A percentile compares a stretch with the other conserved stretches of the same genome.
phyloP scores from a whole-genome alignment of 352 stramenopile genomes.

The Blastocystis sp. region DNA sequence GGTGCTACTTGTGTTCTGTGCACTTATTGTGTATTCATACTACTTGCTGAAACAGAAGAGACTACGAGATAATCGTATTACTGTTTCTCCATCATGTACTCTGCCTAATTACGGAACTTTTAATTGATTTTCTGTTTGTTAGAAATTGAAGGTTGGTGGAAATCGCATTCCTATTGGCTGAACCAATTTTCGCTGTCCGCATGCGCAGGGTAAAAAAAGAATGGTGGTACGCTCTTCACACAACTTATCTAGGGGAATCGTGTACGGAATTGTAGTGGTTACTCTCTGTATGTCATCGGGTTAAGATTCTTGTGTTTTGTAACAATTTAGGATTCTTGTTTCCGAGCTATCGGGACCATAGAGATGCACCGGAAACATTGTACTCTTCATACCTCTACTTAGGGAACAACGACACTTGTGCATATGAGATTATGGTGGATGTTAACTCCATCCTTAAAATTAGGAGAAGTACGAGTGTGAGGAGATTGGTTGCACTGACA shows the following conservation, averaged over 20 bases:
- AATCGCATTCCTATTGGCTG: not conserved
- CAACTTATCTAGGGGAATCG: not conserved
- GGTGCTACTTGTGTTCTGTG: not conserved
- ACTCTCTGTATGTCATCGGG: conserved; percentile 19
- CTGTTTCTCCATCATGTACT: not conserved
- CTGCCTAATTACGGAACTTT: conserved; percentile 19
- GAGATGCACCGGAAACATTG: not conserved
- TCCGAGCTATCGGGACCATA: not conserved
- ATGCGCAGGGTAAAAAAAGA: not conserved
- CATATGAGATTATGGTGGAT: conserved; percentile 53
- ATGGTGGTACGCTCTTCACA: not conserved
- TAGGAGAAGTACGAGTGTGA: conserved; percentile 46
- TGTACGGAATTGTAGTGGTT: conserved; percentile 8
- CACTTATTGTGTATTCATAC: not conserved
- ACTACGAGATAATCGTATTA: not conserved
- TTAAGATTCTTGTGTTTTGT: not conserved
- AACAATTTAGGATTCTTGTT: not conserved
- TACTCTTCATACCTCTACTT: not conserved
- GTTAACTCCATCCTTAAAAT: not conserved
- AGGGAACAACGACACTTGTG: conserved; percentile 34
- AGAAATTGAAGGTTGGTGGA: not conserved
- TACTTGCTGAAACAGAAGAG: not conserved
- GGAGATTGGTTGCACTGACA: conserved; percentile 43
- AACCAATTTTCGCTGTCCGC: not conserved
- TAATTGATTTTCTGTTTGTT: not conserved